These are phyloP conservation scores for Lactifluus subvellereus DNA, from an alignment of 768 basidiomycete species.

Conservation along the genomic window DNA sequence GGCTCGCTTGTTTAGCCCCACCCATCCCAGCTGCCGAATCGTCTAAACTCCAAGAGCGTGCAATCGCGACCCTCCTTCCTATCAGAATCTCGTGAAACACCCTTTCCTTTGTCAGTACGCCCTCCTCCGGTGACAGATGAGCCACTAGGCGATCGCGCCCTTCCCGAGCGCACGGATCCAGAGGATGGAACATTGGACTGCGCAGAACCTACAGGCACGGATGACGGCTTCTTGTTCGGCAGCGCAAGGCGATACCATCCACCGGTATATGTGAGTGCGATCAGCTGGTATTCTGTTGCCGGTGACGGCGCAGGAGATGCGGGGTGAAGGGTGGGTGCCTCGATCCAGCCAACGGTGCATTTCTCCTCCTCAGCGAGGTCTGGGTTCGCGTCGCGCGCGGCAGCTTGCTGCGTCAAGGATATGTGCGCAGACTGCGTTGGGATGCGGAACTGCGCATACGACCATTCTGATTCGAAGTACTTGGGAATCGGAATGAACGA, in stretches of 20 bases:
- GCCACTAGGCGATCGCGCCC: slow-evolving; percentile 48
- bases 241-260: slow-evolving; percentile 86
- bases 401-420: slow-evolving; percentile 62
- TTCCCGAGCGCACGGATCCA: slow-evolving; percentile 42
- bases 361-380: slow-evolving; percentile 77
- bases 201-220: slow-evolving; percentile 21
- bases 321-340: slow-evolving; percentile 40
- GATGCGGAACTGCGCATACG: slow-evolving; percentile 87
- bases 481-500: slow-evolving; percentile 80
- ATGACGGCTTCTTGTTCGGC: slow-evolving; percentile 36
- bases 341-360: slow-evolving; percentile 84
- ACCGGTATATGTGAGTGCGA: slow-evolving; percentile 84
- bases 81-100: slow-evolving; percentile 52
- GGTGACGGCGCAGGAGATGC: slow-evolving; percentile 25
- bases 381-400: slow-evolving; percentile 42
- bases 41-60: slow-evolving; percentile 66
- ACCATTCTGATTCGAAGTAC: slow-evolving; percentile 96
- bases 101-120: slow-evolving; percentile 56
- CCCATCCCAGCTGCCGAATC: slow-evolving; percentile 87
- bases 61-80: slow-evolving; percentile 60
- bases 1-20: slow-evolving; percentile 47
- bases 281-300: slow-evolving; percentile 59
- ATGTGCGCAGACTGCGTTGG: slow-evolving; percentile 81
- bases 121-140: slow-evolving; percentile 45
- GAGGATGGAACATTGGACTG: slow-evolving; percentile 26